Conservation (phyloP, 352 stramenopile species). For the Peronospora farinosa region DNA sequence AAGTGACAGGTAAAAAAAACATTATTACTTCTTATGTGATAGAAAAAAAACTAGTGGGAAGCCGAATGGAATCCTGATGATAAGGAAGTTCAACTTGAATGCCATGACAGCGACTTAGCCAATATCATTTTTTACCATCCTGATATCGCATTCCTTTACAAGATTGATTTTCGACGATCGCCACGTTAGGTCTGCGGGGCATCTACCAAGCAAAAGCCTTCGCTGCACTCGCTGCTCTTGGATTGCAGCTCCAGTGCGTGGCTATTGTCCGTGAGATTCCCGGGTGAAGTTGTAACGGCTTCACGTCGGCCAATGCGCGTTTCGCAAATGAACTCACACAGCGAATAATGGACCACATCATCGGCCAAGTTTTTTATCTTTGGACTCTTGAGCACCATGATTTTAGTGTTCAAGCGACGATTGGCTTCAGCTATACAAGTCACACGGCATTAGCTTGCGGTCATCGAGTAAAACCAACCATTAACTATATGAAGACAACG, state of each 20-base stretch:
- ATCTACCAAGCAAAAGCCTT: conserved; percentile 70
- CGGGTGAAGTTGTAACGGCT: conserved; percentile 13
- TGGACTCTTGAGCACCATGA: conserved; percentile 69
- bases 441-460: conserved; percentile 10
- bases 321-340: conserved; percentile 74
- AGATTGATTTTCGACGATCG: background rate
- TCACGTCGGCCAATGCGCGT: conserved; percentile 42
- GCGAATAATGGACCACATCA: conserved; percentile 49
- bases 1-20: too few species aligned
- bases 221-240: conserved; percentile 78
- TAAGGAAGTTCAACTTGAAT: background rate
- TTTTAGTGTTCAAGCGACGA: conserved; percentile 66
- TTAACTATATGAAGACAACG: conserved; percentile 13
- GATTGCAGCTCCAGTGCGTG: conserved; percentile 43
- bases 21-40: conserved; percentile 4
- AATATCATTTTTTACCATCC: background rate
- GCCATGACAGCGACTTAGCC: too few species aligned
- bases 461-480: background rate
- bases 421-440: conserved; percentile 50
- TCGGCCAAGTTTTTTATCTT: conserved; percentile 46
- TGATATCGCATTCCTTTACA: background rate
- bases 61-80: conserved; percentile 22
- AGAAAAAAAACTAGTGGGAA: conserved; percentile 14
- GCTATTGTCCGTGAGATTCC: conserved; percentile 23
- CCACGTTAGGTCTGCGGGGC: conserved; percentile 48